Conservation (phyloP, 2,329 filamentous ascomycete species). For the Sclerotinia spermophila region DNA sequence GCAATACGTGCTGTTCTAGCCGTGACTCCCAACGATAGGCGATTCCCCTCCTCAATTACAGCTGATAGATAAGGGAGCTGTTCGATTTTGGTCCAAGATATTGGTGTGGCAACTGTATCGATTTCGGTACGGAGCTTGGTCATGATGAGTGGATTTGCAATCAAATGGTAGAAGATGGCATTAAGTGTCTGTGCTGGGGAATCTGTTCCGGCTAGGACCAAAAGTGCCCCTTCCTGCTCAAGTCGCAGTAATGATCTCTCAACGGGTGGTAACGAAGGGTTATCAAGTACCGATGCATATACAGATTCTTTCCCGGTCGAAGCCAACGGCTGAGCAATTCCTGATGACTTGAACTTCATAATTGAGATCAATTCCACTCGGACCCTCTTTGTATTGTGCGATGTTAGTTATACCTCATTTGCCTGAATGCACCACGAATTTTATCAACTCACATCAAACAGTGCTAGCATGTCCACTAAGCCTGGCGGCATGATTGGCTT, state of each 20-base stretch:
- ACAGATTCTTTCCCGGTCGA: no score
- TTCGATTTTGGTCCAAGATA: slow-evolving; percentile 24
- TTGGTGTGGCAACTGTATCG: slow-evolving; percentile 4
- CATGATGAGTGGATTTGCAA: slow-evolving; percentile 35
- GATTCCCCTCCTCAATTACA: slow-evolving; percentile 36
- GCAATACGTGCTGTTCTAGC: slow-evolving; percentile 33
- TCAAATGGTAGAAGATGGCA: slow-evolving; percentile 39
- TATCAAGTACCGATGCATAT: no score
- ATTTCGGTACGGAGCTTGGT: slow-evolving; percentile 38
- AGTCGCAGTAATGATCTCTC: slow-evolving; percentile 38
- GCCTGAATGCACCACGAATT: no score
- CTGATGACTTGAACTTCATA: no score
- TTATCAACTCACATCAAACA: no score
- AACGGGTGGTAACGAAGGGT: slow-evolving; percentile 32
- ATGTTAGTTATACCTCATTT: no score
- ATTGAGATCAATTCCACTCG: no score
- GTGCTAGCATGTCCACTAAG: no score
- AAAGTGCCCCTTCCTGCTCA: slow-evolving; percentile 36
- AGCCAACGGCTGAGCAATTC: no score
- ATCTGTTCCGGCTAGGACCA: slow-evolving; percentile 39
- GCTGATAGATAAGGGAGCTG: slow-evolving; percentile 33
- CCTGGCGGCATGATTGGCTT: no score
- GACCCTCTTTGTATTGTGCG: no score
- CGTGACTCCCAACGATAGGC: slow-evolving; percentile 35
- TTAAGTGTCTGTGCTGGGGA: slow-evolving; percentile 39